Evolutionary conservation across 2,329 filamentous ascomycete genomes (phyloP), one percentile per base, ranked within the genome.

Genomic region (Teratosphaeria nubilosa): DNA sequence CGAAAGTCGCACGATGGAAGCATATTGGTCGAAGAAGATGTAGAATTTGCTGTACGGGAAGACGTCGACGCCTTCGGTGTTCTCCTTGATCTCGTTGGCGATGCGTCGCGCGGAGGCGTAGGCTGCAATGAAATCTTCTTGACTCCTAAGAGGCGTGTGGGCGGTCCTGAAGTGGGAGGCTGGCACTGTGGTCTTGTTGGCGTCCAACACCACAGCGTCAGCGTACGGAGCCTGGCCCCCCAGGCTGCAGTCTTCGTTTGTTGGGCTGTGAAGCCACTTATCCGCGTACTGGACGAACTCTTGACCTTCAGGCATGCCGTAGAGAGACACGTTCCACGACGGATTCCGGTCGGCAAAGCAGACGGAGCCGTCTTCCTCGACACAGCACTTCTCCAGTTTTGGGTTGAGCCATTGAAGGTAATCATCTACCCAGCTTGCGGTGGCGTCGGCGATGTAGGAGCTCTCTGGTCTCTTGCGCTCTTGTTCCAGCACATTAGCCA

Each of bases 21-120:
- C 82, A 70, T 99, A 99, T 72, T 97, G 94, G 71, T 99, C 94
- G 72, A 99, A 99, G 82, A 97, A 99, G 72, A 99, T 91, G 77
- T 99, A 99, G 73, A 96, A 96, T 60, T 96, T 86, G 65, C 90
- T 95, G 77, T 99, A 99, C 0, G 94, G 90, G 80, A 99, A 99
- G 2, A 99, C 86, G 25, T 94, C 86, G 24, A 89, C 84, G 5
- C 85, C 82, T 1, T 90, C 90, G 4, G 91, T 91, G 55, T 81
- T 79, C 56, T 82, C 74, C 14, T 81, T 86, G 55, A 99, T 86
- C 30, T 88, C 86, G 13, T 84, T 76, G 0, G 92, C 86, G 62
- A 99, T 96, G 60, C 94, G 88, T 20, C 92, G 88, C 2, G 94
- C 94, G 1, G 92, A 84, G 5, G 87, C 85, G 72, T 97, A 96